Conservation (phyloP, 1,284 basidiomycete genomes). For the Lentinula novae-zelandiae region DNA sequence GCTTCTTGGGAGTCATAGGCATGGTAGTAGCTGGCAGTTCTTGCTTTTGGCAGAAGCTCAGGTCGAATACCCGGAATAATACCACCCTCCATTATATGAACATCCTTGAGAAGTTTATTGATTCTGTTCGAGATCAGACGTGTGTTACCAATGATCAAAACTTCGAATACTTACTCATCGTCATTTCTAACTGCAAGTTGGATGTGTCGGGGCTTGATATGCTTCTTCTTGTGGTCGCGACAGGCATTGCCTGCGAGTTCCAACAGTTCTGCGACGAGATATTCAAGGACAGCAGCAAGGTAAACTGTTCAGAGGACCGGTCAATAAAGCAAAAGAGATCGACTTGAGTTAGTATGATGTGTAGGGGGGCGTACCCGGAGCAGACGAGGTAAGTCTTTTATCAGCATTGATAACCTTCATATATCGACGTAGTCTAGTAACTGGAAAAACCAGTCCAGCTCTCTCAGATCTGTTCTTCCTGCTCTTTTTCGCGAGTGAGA, state of each 20-base stretch:
- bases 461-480: slow-evolving; percentile 70
- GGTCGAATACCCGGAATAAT: slow-evolving; percentile 63
- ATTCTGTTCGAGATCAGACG: slow-evolving; percentile 34
- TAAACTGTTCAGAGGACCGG: slow-evolving; percentile 55
- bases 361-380: slow-evolving; percentile 53
- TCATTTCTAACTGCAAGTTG: slow-evolving; percentile 86
- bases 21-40: not conserved
- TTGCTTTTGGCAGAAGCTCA: slow-evolving; percentile 20
- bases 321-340: slow-evolving; percentile 2
- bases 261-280: slow-evolving; percentile 84
- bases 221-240: slow-evolving; percentile 73
- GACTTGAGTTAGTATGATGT: not conserved
- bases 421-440: slow-evolving; percentile 84
- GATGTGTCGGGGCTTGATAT: slow-evolving; percentile 82
- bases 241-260: slow-evolving; percentile 86
- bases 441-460: slow-evolving; percentile 80
- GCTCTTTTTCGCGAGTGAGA: slow-evolving; percentile 36
- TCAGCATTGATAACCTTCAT: slow-evolving; percentile 81
- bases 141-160: not conserved
- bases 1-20: not conserved
- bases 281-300: slow-evolving; percentile 82
- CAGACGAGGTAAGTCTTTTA: slow-evolving; percentile 65
- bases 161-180: slow-evolving; percentile 52
- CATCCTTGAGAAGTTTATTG: slow-evolving; percentile 70
- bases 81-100: slow-evolving; percentile 84